Conservation (phyloP, 495 filamentous ascomycete species). For the Penicillium atrosanguineum region DNA sequence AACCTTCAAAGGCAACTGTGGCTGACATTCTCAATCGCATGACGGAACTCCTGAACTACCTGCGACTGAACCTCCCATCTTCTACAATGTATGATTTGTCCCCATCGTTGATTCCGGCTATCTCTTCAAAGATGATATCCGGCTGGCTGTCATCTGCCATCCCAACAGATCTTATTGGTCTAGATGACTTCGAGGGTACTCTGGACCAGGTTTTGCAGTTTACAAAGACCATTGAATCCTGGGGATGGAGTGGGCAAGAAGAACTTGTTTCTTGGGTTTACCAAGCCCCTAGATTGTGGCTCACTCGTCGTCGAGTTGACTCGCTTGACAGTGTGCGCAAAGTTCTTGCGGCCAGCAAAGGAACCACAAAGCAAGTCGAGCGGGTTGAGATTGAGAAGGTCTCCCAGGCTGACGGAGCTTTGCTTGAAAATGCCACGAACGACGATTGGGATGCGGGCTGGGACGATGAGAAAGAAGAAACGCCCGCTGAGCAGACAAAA, state of each 20-base stretch:
- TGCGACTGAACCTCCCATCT: slow-evolving; percentile 62
- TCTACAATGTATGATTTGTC: slow-evolving; percentile 62
- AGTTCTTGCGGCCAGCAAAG: slow-evolving; percentile 62
- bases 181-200: slow-evolving; percentile 65
- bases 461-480: slow-evolving; percentile 61
- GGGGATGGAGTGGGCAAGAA: slow-evolving; percentile 66
- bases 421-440: slow-evolving; percentile 50
- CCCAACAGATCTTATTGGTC: slow-evolving; percentile 65
- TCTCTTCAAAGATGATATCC: slow-evolving; percentile 64
- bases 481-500: slow-evolving; percentile 19
- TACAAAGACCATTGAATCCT: slow-evolving; percentile 55
- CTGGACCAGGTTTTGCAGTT: slow-evolving; percentile 62
- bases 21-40: slow-evolving; percentile 48
- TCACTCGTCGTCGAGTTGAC: slow-evolving; percentile 75
- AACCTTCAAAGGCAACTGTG: slow-evolving; percentile 26
- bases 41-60: slow-evolving; percentile 58
- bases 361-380: slow-evolving; percentile 65
- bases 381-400: slow-evolving; percentile 81
- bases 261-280: slow-evolving; percentile 77
- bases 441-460: slow-evolving; percentile 77
- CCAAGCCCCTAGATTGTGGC: slow-evolving; percentile 76
- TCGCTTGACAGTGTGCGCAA: slow-evolving; percentile 71
- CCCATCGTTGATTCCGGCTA: slow-evolving; percentile 60
- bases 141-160: slow-evolving; percentile 74
- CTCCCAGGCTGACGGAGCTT: slow-evolving; percentile 60